These are phyloP conservation scores for Emmonsia crescens DNA, from an alignment of 2,329 filamentous ascomycete species.

Conservation along the genomic window DNA sequence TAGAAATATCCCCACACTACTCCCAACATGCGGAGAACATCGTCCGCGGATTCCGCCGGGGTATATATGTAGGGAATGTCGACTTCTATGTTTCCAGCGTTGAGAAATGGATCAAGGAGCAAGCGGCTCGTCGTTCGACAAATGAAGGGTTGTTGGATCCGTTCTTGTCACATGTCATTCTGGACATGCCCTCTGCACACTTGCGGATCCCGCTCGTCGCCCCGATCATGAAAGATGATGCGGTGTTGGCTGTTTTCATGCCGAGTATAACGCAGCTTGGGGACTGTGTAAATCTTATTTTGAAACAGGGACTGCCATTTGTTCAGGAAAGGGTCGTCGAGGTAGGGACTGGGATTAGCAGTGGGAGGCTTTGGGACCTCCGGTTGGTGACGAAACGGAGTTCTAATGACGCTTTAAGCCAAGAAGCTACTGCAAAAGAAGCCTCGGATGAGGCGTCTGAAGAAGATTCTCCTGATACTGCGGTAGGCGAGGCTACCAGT, in stretches of 20 bases:
- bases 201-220: slow-evolving; percentile 36
- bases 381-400: slow-evolving; percentile 21
- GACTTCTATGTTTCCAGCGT: slow-evolving; percentile 64
- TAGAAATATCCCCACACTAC: slow-evolving; percentile 55
- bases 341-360: slow-evolving; percentile 35
- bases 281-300: slow-evolving; percentile 48
- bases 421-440: slow-evolving; percentile 11
- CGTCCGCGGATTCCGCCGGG: slow-evolving; percentile 56
- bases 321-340: slow-evolving; percentile 36
- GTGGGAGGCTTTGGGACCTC: slow-evolving; percentile 39
- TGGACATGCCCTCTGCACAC: slow-evolving; percentile 61
- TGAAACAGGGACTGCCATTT: slow-evolving; percentile 45
- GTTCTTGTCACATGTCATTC: slow-evolving; percentile 60
- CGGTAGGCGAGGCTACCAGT: slow-evolving; percentile 2
- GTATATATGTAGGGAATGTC: slow-evolving; percentile 58
- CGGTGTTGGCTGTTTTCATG: slow-evolving; percentile 58
- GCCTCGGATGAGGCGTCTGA: neutral
- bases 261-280: slow-evolving; percentile 70
- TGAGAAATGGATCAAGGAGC: slow-evolving; percentile 49
- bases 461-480: neutral
- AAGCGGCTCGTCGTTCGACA: slow-evolving; percentile 34
- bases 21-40: slow-evolving; percentile 54
- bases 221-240: slow-evolving; percentile 51
- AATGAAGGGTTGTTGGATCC: slow-evolving; percentile 29
- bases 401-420: slow-evolving; percentile 20